Percentiles rank a stretch among this genome's conserved stretches.
phyloP scores from a whole-genome alignment of 495 filamentous ascomycete species.

The Aspergillus nanangensis region DNA sequence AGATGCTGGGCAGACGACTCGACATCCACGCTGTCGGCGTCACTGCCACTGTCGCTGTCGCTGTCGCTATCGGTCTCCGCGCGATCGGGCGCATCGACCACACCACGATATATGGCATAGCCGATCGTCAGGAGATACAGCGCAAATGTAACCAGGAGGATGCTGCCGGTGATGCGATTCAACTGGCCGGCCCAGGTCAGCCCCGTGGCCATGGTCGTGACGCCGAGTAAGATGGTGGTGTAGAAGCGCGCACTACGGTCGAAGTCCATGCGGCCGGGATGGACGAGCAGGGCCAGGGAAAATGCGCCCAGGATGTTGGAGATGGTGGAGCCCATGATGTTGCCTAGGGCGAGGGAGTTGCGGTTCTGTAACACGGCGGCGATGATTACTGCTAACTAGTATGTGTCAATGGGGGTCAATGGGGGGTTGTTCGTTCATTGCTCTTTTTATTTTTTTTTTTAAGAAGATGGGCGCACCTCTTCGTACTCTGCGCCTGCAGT shows the following conservation, averaged over 20 bases:
- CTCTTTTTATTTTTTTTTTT: no score
- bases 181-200: neutral
- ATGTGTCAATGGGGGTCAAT: constrained; percentile 3
- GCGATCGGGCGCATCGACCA: constrained; percentile 32
- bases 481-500: constrained; percentile 52
- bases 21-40: no score
- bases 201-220: neutral
- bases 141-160: constrained; percentile 21
- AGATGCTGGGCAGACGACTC: no score
- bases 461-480: no score
- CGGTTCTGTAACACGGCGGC: constrained; percentile 41
- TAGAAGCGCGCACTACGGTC: neutral
- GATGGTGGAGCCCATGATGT: constrained; percentile 51
- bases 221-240: neutral
- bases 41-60: neutral
- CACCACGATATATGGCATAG: constrained; percentile 42
- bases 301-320: constrained; percentile 56
- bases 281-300: constrained; percentile 45
- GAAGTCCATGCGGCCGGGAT: constrained; percentile 12
- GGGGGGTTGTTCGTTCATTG: no score
- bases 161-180: neutral
- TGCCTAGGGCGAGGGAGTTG: constrained; percentile 49
- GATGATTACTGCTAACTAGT: constrained; percentile 49
- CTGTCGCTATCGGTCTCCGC: constrained; percentile 24
- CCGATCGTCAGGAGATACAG: constrained; percentile 44